These are phyloP conservation scores for Bifiguratus adelaidae DNA, from an alignment of 192 early-diverging fungal species.

Conservation along the genomic window DNA sequence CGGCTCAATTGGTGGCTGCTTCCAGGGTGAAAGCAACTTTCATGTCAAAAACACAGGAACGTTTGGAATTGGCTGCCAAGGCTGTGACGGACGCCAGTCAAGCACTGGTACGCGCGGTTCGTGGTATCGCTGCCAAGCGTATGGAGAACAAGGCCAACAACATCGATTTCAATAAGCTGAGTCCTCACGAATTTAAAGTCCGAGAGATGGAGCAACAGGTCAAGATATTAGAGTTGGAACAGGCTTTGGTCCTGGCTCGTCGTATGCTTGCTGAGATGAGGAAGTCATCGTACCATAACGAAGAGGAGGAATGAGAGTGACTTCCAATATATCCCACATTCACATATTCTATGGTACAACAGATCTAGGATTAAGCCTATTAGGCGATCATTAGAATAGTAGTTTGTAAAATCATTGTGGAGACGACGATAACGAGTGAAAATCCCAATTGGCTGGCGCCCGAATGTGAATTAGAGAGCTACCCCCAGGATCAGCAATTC, in stretches of 20 bases:
- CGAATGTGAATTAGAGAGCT: too few species aligned
- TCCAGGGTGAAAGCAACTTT: conserved; percentile 89
- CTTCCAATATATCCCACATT: too few species aligned
- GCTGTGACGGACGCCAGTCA: conserved; percentile 87
- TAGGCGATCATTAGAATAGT: too few species aligned
- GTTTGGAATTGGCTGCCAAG: conserved; percentile 88
- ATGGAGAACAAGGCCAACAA: conserved; percentile 45
- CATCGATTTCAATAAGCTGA: conserved; percentile 58
- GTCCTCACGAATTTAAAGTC: conserved; percentile 88
- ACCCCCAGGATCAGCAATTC: too few species aligned
- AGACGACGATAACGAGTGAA: too few species aligned
- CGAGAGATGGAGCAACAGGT: conserved; percentile 99
- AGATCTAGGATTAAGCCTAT: too few species aligned
- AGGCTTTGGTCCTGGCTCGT: conserved; percentile 77
- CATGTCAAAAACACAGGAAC: conserved; percentile 87
- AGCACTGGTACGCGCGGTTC: conserved; percentile 85
- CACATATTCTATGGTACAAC: too few species aligned
- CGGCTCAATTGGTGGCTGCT: conserved; percentile 93
- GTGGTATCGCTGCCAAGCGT: conserved; percentile 68
- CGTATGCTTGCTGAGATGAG: conserved; percentile 89
- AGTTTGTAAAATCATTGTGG: too few species aligned
- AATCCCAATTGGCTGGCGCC: too few species aligned
- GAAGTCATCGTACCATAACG: conserved; percentile 66
- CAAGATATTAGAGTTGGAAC: conserved; percentile 89
- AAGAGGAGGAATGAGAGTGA: conserved; percentile 32